Conservation (phyloP, 2,329 filamentous ascomycete species). For the Cercospora janseana region DNA sequence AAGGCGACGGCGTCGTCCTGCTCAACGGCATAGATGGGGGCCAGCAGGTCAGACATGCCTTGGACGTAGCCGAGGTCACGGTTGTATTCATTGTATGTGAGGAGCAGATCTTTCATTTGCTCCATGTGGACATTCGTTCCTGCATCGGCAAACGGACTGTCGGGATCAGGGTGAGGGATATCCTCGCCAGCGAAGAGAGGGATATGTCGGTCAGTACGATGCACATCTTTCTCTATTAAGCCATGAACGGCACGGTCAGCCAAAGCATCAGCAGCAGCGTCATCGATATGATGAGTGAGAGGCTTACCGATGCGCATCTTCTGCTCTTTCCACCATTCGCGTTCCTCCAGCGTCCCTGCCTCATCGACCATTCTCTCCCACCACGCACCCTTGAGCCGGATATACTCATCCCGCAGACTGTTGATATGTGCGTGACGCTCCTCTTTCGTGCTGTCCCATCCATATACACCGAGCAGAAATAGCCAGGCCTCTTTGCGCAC, state of each 20-base stretch:
- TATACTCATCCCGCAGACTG: conserved; percentile 86
- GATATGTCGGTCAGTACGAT: conserved; percentile 90
- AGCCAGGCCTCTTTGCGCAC: conserved; percentile 96
- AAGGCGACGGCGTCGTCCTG: conserved; percentile 97
- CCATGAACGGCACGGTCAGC: conserved; percentile 51
- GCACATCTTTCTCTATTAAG: conserved; percentile 88
- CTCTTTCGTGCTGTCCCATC: conserved; percentile 86
- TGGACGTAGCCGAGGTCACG: conserved; percentile 94
- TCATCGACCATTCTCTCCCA: conserved; percentile 91
- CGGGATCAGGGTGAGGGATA: conserved; percentile 91
- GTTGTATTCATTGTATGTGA: conserved; percentile 99
- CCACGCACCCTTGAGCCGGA: conserved; percentile 90
- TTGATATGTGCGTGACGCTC: conserved; percentile 81
- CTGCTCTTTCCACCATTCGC: conserved; percentile 97
- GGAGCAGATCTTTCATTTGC: conserved; percentile 98
- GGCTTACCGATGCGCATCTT: conserved; percentile 82
- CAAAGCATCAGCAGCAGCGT: conserved; percentile 28
- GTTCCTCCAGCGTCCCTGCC: conserved; percentile 72
- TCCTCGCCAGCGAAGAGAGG: conserved; percentile 96
- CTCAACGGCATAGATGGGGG: conserved; percentile 93
- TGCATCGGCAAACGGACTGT: conserved; percentile 86
- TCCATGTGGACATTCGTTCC: conserved; percentile 97
- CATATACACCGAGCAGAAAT: conserved; percentile 85
- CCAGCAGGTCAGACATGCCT: conserved; percentile 95
- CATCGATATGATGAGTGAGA: conserved; percentile 15